Conservation (phyloP, 352 stramenopile genomes). For the Phytophthora cajani region DNA sequence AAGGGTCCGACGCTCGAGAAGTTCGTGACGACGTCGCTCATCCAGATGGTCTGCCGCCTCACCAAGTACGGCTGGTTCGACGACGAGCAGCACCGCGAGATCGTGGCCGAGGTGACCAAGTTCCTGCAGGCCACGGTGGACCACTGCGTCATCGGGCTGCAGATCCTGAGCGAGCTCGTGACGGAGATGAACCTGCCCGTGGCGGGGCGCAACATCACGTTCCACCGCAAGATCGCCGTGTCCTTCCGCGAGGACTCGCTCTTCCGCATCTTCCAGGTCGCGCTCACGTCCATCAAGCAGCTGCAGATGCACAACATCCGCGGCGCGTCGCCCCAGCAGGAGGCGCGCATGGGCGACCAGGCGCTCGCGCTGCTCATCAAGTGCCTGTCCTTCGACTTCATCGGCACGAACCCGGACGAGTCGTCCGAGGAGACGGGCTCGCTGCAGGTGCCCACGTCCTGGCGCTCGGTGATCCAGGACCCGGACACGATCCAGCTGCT, state of each 20-base stretch:
- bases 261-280: constrained; percentile 96
- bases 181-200: constrained; percentile 98
- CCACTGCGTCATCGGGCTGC: constrained; percentile 98
- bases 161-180: constrained; percentile 98
- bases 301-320: constrained; percentile 92
- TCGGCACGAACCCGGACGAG: constrained; percentile 98
- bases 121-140: constrained; percentile 97
- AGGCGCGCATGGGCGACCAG: constrained; percentile 94
- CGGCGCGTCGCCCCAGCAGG: constrained; percentile 83
- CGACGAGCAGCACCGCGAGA: constrained; percentile 95
- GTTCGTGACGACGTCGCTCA: constrained; percentile 95
- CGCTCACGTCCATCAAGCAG: constrained; percentile 96
- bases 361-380: constrained; percentile 93
- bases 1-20: constrained; percentile 94
- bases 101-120: constrained; percentile 98
- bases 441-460: constrained; percentile 97
- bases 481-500: constrained; percentile 94
- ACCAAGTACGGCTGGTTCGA: constrained; percentile 99
- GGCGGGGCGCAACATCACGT: constrained; percentile 94
- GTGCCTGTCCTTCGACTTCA: constrained; percentile 99
- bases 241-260: constrained; percentile 97
- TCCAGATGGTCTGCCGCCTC: constrained; percentile 98
- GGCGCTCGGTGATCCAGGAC: constrained; percentile 94
- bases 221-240: constrained; percentile 98
- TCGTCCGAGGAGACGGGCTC: constrained; percentile 97